A percentile compares a stretch with the other conserved stretches of the same genome.
Evolutionary conservation across 768 basidiomycete species (phyloP).

Genomic region (Tricholoma matsutake): DNA sequence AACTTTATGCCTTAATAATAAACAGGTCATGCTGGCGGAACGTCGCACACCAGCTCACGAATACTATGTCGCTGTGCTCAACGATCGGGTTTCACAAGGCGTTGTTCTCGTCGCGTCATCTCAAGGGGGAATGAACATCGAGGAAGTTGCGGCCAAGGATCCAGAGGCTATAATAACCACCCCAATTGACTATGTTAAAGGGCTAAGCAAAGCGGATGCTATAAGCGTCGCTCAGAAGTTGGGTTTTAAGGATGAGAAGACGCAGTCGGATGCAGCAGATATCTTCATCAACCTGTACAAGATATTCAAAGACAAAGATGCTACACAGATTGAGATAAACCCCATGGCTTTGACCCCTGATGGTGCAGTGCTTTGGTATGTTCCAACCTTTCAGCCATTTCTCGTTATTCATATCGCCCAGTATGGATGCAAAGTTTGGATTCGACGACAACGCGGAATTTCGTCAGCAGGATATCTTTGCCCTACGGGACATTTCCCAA

Average conservation of each 20-base stretch:
- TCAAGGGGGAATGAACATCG: slow-evolving; percentile 99
- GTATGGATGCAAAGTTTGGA: slow-evolving; percentile 99
- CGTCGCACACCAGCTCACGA: slow-evolving; percentile 91
- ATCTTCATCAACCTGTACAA: slow-evolving; percentile 93
- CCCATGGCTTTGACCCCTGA: slow-evolving; percentile 91
- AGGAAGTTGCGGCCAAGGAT: slow-evolving; percentile 96
- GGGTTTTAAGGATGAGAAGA: slow-evolving; percentile 72
- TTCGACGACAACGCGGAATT: slow-evolving; percentile 99
- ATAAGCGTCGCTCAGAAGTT: slow-evolving; percentile 82
- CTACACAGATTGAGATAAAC: slow-evolving; percentile 99
- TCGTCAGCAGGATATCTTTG: slow-evolving; percentile 89
- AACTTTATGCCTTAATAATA: background rate
- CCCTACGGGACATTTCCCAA: slow-evolving; percentile 87
- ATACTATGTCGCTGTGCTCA: slow-evolving; percentile 96
- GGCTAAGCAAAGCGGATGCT: slow-evolving; percentile 71
- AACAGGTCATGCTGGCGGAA: slow-evolving; percentile 96
- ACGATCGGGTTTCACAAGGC: slow-evolving; percentile 86
- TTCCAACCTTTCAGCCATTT: slow-evolving; percentile 10
- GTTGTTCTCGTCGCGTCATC: slow-evolving; percentile 91
- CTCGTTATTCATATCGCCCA: slow-evolving; percentile 27
- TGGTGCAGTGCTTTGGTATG: slow-evolving; percentile 89
- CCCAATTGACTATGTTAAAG: slow-evolving; percentile 81
- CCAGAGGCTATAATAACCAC: slow-evolving; percentile 94
- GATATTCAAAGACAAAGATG: slow-evolving; percentile 98
- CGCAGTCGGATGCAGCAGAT: slow-evolving; percentile 84